Conservation (phyloP, 257 asterid species). For the Salvia hispanica region DNA sequence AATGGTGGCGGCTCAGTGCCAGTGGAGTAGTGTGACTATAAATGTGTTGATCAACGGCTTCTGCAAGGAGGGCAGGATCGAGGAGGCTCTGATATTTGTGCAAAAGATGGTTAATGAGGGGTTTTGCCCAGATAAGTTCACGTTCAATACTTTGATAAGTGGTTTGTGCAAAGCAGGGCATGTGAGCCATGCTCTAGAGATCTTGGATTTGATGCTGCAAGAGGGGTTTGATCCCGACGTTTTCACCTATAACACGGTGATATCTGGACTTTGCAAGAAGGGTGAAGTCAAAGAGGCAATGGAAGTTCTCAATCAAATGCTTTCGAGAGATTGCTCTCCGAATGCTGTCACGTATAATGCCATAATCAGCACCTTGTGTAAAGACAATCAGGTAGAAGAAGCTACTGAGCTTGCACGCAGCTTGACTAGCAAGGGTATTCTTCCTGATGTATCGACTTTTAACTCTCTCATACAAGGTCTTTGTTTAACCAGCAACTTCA, state of each 20-base stretch:
- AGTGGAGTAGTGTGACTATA: slow-evolving; percentile 57
- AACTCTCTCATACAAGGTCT: slow-evolving; percentile 83
- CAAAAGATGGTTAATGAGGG: slow-evolving; percentile 67
- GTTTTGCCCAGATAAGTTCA: slow-evolving; percentile 70
- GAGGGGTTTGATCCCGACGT: slow-evolving; percentile 84
- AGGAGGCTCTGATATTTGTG: slow-evolving; percentile 69
- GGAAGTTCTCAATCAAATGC: slow-evolving; percentile 74
- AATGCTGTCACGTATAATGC: slow-evolving; percentile 75
- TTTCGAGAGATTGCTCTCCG: slow-evolving; percentile 67
- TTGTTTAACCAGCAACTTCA: slow-evolving; percentile 55
- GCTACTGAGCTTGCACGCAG: slow-evolving; percentile 71
- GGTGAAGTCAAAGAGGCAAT: slow-evolving; percentile 72
- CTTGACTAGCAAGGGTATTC: slow-evolving; percentile 59
- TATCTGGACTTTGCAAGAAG: slow-evolving; percentile 77
- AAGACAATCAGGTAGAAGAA: slow-evolving; percentile 73
- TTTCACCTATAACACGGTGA: slow-evolving; percentile 67
- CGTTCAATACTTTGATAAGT: slow-evolving; percentile 74
- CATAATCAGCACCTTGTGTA: slow-evolving; percentile 73
- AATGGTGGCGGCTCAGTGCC: slow-evolving; percentile 68
- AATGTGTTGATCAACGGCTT: slow-evolving; percentile 82
- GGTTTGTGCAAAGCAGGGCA: slow-evolving; percentile 86
- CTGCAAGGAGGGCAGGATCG: slow-evolving; percentile 71
- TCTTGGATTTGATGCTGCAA: slow-evolving; percentile 79
- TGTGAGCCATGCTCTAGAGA: slow-evolving; percentile 72
- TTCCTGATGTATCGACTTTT: slow-evolving; percentile 76